Percentiles rank a stretch among this genome's conserved stretches.
These are phyloP conservation scores for Phytophthora ramorum DNA, from an alignment of 352 stramenopile species.

Conservation along the genomic window DNA sequence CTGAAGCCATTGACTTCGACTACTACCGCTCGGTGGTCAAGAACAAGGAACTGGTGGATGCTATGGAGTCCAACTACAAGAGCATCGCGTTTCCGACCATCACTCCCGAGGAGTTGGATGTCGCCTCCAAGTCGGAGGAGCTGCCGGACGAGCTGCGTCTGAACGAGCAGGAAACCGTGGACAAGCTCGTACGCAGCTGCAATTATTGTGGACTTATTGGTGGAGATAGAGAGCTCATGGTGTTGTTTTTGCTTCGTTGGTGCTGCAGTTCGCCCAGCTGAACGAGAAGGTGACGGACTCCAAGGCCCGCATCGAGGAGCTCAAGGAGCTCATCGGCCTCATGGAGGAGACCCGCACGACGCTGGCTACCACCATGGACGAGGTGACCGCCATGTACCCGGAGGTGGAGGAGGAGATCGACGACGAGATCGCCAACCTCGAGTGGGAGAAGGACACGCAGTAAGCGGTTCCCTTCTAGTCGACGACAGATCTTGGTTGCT, in stretches of 20 bases:
- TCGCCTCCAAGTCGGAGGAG: constrained; percentile 46
- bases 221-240: constrained; percentile 2
- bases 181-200: constrained; percentile 60
- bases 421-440: constrained; percentile 89
- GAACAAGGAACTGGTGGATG: constrained; percentile 90
- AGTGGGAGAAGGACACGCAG: constrained; percentile 92
- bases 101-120: constrained; percentile 76
- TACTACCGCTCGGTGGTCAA: constrained; percentile 89
- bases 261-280: constrained; percentile 66
- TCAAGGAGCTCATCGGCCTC: constrained; percentile 83
- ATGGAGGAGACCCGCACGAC: constrained; percentile 89
- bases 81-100: constrained; percentile 86
- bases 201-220: constrained; percentile 6
- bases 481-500: constrained; percentile 12
- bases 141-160: constrained; percentile 63
- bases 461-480: constrained; percentile 38
- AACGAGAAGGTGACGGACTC: constrained; percentile 88
- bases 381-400: constrained; percentile 88
- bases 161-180: constrained; percentile 83
- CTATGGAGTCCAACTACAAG: constrained; percentile 88
- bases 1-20: constrained; percentile 86
- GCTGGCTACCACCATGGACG: constrained; percentile 85
- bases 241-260: constrained; percentile 6
- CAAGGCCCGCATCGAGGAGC: constrained; percentile 85
- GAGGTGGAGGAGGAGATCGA: constrained; percentile 88